Base-by-base conservation (phyloP, 2,329 filamentous ascomycete species). In the Aspergillus flavus region DNA sequence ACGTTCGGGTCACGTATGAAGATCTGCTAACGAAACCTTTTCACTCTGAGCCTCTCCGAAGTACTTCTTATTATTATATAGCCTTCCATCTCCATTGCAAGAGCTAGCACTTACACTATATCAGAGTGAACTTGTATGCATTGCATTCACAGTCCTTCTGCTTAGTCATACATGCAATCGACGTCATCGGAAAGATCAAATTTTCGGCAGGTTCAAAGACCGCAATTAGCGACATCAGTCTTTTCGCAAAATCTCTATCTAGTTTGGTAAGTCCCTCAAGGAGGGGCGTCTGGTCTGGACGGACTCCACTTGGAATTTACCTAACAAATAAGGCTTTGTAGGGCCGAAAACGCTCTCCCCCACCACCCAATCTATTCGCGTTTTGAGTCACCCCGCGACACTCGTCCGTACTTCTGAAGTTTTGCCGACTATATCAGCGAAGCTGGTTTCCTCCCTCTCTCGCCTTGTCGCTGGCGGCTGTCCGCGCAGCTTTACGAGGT, bases 401-500 rank as follows among this genome's bases (percentile, higher is more conserved):
- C 30, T 36, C 52, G 16, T 50, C 16, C 12, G 14, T 10, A 48
- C 14, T n/a, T n/a, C 6, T 21, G 30, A 28, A 36, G 11, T 26
- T 30, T 26, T 12, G 32, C 11, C 34, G n/a, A 36, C 12, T 55
- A n/a, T 48, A 23, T 45, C 58, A 57, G 67, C 64, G 74, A 77
- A 72, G 62, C 66, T 76, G 74, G 66, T 72, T 64, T 66, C 55
- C 16, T 60, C 63, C 48, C 32, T 68, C 36, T 61, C 64, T 66
- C 73, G 71, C 62, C 52, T 70, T 60, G 63, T 71, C 58, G 71
- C 73, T 72, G 73, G 74, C 71, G 69, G 61, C 52, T 53, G 68
- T 69, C 72, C 69, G 72, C 69, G 70, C 69, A 72, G 70, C 68
- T 67, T 72, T 64, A 64, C 59, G 59, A 69, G 71, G 66, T 64